These are phyloP conservation scores for Penicillium flavigenum DNA, from an alignment of 495 filamentous ascomycete genomes.

Conservation along the genomic window DNA sequence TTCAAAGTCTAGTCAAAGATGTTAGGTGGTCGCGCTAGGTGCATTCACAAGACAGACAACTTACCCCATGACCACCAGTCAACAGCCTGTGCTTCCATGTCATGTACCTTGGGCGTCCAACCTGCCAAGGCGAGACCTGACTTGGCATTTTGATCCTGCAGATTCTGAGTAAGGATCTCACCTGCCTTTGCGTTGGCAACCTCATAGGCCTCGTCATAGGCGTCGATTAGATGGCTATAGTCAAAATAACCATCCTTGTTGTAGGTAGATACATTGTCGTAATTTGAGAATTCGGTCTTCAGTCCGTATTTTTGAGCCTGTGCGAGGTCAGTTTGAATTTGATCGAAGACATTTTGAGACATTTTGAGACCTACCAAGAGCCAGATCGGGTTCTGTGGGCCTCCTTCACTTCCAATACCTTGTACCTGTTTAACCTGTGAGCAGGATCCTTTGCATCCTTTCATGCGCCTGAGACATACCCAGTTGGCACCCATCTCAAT, in stretches of 20 bases:
- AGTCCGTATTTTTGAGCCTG: slow-evolving; percentile 62
- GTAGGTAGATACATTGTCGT: slow-evolving; percentile 59
- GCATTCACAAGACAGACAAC: not conserved
- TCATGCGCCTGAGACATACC: slow-evolving; percentile 30
- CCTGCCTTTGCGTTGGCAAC: slow-evolving; percentile 57
- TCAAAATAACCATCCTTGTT: slow-evolving; percentile 54
- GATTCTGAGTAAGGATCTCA: slow-evolving; percentile 54
- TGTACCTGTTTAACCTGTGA: slow-evolving; percentile 47
- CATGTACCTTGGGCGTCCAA: slow-evolving; percentile 59
- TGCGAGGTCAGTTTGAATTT: slow-evolving; percentile 4
- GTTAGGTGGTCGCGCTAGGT: slow-evolving; percentile 11
- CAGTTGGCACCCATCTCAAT: slow-evolving; percentile 72
- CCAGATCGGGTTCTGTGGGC: slow-evolving; percentile 71
- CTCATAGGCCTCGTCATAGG: slow-evolving; percentile 51
- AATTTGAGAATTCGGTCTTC: slow-evolving; percentile 63
- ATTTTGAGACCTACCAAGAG: slow-evolving; percentile 45
- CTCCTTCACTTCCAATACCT: slow-evolving; percentile 56
- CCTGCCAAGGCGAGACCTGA: slow-evolving; percentile 59
- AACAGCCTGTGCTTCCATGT: slow-evolving; percentile 58
- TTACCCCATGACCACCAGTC: slow-evolving; percentile 64
- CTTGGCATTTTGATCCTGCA: slow-evolving; percentile 63
- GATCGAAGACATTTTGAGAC: not conserved
- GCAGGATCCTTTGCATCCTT: not conserved
- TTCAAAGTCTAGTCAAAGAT: slow-evolving; percentile 53
- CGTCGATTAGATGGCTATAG: slow-evolving; percentile 51